A percentile compares a stretch with the other conserved stretches of the same genome.
Evolutionary conservation across 352 stramenopile species (phyloP).

Genomic region (Phytophthora quininea): DNA sequence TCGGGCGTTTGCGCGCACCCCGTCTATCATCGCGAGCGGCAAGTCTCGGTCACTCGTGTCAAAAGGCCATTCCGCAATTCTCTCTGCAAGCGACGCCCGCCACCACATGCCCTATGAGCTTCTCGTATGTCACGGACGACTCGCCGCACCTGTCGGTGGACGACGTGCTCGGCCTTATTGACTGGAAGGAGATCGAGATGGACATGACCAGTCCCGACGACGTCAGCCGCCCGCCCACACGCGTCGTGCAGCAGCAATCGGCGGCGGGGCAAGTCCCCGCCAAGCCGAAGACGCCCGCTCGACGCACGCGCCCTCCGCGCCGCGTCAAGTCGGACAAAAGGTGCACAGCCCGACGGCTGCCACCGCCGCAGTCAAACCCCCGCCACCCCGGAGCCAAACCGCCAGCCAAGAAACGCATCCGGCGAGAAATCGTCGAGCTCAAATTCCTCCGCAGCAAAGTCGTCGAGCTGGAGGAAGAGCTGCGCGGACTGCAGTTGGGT

Average conservation of each 20-base stretch:
- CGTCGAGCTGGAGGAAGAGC: conserved; percentile 37
- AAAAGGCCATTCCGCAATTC: conserved; percentile 27
- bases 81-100: conserved; percentile 10
- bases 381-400: not conserved
- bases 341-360: conserved; percentile 9
- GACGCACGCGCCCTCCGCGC: conserved; percentile 9
- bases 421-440: conserved; percentile 38
- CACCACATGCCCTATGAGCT: conserved; percentile 32
- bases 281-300: conserved; percentile 10
- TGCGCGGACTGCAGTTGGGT: conserved; percentile 25
- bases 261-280: not conserved
- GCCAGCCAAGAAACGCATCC: conserved; percentile 35
- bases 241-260: conserved; percentile 6
- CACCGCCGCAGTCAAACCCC: not conserved
- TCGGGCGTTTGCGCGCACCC: conserved; percentile 23
- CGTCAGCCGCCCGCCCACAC: conserved; percentile 13
- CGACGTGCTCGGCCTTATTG: conserved; percentile 35
- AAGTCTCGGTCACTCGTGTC: not conserved
- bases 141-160: conserved; percentile 33
- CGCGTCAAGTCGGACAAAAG: conserved; percentile 2
- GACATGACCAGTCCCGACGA: conserved; percentile 29
- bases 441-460: conserved; percentile 38
- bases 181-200: conserved; percentile 41
- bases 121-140: conserved; percentile 33
- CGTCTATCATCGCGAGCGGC: conserved; percentile 7